Percentiles rank a stretch among this genome's conserved stretches.
phyloP scores from a whole-genome alignment of 371 early-diverging fungal genomes.

The Mortierella sp. region DNA sequence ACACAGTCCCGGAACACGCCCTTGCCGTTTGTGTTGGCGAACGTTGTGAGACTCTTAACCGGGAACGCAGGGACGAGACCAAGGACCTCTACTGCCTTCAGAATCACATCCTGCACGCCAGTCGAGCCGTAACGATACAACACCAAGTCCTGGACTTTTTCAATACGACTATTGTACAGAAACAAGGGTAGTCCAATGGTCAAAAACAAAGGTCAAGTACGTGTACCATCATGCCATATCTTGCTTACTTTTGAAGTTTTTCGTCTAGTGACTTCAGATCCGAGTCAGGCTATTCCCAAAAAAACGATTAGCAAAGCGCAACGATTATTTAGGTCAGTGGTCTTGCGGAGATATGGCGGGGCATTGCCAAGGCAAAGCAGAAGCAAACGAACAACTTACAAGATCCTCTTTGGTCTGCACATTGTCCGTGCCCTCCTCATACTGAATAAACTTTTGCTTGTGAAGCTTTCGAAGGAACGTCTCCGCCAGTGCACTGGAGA shows the following conservation, averaged over 20 bases:
- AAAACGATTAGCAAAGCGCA: neutral
- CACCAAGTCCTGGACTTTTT: constrained; percentile 85
- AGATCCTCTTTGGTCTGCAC: constrained; percentile 71
- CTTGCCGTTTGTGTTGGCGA: constrained; percentile 62
- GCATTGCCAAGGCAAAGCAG: neutral
- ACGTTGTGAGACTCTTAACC: constrained; percentile 79
- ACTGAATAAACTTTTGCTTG: constrained; percentile 75
- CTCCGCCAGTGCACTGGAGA: constrained; percentile 84
- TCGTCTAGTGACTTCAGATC: constrained; percentile 74
- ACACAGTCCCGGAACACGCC: constrained; percentile 82
- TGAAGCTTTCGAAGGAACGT: constrained; percentile 79
- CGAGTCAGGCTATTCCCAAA: constrained; percentile 58
- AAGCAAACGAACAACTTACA: constrained; percentile 37
- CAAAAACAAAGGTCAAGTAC: neutral
- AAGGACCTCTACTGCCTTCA: constrained; percentile 71
- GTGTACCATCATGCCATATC: neutral
- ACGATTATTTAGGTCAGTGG: neutral
- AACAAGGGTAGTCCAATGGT: neutral
- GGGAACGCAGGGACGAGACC: constrained; percentile 81
- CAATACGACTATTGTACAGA: constrained; percentile 64
- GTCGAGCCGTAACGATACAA: constrained; percentile 85
- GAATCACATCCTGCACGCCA: constrained; percentile 77
- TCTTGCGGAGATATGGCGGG: neutral
- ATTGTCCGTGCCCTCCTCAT: constrained; percentile 77
- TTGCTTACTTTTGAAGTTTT: constrained; percentile 63